Percentiles rank a stretch among this genome's conserved stretches.
phyloP scores from a whole-genome alignment of 306 rosid genomes.

The Herpetospermum pedunculosum region DNA sequence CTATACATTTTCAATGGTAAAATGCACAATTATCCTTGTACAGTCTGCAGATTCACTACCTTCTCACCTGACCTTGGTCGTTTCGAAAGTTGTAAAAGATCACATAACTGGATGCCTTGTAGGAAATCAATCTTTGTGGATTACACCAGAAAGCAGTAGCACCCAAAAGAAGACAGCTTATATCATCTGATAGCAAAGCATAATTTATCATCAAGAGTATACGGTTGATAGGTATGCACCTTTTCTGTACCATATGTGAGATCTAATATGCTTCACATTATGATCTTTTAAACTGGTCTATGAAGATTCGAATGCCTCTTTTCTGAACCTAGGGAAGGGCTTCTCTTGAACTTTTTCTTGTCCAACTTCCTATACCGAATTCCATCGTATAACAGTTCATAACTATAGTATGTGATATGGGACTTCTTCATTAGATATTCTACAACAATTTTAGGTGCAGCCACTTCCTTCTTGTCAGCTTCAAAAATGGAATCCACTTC shows the following conservation, averaged over 20 bases:
- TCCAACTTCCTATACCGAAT: constrained; percentile 55
- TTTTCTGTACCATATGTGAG: not conserved
- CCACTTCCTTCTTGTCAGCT: constrained; percentile 67
- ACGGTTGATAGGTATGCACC: too few relatives aligned
- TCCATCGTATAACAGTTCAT: constrained; percentile 73
- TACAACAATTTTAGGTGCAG: constrained; percentile 87
- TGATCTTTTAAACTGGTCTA: not conserved
- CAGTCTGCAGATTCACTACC: not conserved
- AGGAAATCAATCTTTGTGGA: too few relatives aligned
- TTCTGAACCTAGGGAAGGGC: not conserved
- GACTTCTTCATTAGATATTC: constrained; percentile 78
- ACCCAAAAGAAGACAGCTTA: not conserved
- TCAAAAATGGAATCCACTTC: constrained; percentile 63
- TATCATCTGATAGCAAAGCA: not conserved
- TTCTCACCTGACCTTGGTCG: not conserved
- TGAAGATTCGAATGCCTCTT: not conserved
- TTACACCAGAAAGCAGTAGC: not conserved
- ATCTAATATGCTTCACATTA: not conserved
- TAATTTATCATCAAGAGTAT: too few relatives aligned
- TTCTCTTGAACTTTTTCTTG: constrained; percentile 20
- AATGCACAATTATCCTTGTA: not conserved
- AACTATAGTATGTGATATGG: constrained; percentile 60
- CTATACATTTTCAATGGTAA: not conserved
- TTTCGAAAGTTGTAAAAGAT: too few relatives aligned
- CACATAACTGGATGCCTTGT: too few relatives aligned